Evolutionary conservation across 495 filamentous ascomycete species (phyloP).

Genomic region (Neurospora sp.): DNA sequence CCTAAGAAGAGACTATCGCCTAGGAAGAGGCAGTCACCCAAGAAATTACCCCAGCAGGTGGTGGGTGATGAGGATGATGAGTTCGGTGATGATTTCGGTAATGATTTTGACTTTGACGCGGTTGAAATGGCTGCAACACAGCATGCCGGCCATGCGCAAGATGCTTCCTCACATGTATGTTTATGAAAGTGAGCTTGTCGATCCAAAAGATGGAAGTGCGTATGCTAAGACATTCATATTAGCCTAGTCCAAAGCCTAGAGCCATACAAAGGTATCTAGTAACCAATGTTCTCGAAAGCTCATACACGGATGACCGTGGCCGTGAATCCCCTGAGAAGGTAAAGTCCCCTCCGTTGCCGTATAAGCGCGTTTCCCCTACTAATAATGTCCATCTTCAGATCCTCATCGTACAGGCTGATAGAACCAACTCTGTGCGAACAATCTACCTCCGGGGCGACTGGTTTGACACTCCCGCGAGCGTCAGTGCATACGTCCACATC

Average conservation of each 20-base stretch:
- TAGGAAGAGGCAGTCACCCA: background rate
- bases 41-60: background rate
- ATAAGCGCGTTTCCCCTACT: background rate
- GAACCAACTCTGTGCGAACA: constrained; percentile 49
- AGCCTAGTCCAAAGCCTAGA: constrained; percentile 47
- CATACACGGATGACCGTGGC: constrained; percentile 54
- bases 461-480: constrained; percentile 63
- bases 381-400: constrained; percentile 41
- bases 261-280: constrained; percentile 77
- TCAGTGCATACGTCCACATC: constrained; percentile 70
- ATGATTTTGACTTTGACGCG: constrained; percentile 60
- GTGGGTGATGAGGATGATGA: constrained; percentile 5
- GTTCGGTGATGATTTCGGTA: constrained; percentile 55
- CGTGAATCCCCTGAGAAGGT: constrained; percentile 62
- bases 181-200: constrained; percentile 12
- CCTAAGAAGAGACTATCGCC: background rate
- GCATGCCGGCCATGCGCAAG: constrained; percentile 13
- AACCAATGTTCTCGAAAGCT: constrained; percentile 55
- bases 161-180: constrained; percentile 39
- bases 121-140: constrained; percentile 51
- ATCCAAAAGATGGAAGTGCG: constrained; percentile 8
- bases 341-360: constrained; percentile 8
- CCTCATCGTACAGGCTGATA: constrained; percentile 65
- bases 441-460: constrained; percentile 78
- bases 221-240: constrained; percentile 34